phyloP scores from a whole-genome alignment of 441 rosid genomes.

The Rhodomyrtus psidioides region DNA sequence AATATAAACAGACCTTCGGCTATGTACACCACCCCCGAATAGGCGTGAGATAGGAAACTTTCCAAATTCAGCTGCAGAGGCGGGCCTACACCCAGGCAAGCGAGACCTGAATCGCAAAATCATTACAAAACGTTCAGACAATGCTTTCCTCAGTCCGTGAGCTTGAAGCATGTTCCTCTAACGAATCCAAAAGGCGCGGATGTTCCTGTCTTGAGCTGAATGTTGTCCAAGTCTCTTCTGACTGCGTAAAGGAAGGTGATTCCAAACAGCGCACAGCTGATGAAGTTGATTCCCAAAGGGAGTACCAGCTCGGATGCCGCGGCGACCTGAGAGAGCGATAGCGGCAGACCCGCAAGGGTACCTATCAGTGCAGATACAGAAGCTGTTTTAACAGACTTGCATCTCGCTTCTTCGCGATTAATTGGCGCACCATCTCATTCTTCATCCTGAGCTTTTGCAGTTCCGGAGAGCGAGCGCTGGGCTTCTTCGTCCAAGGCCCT shows the following conservation, averaged over 20 bases:
- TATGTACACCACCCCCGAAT: conserved; percentile 42
- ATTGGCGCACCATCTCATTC: conserved; percentile 13
- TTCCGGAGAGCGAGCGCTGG: conserved; percentile 36
- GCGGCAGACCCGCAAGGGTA: conserved; percentile 55
- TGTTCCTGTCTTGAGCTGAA: conserved; percentile 74
- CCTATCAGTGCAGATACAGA: conserved; percentile 64
- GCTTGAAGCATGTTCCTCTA: conserved; percentile 39
- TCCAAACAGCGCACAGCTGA: conserved; percentile 86
- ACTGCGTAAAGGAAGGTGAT: conserved; percentile 74
- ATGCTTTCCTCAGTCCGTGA: not conserved
- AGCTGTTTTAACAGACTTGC: conserved; percentile 74
- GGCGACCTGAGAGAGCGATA: conserved; percentile 43
- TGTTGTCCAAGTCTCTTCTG: conserved; percentile 68
- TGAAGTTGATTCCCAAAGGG: conserved; percentile 44
- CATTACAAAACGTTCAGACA: not conserved
- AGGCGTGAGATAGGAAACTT: conserved; percentile 52
- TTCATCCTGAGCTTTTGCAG: not conserved
- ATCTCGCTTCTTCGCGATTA: conserved; percentile 54
- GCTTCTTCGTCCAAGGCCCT: conserved; percentile 84
- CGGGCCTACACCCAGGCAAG: conserved; percentile 40
- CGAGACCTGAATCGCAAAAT: conserved; percentile 43
- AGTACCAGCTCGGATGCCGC: conserved; percentile 41
- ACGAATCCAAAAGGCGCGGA: conserved; percentile 72
- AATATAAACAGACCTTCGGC: conserved; percentile 65
- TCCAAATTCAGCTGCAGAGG: conserved; percentile 51